These are phyloP conservation scores for Alternaria sp. DNA, from an alignment of 2,329 filamentous ascomycete genomes.

Conservation along the genomic window DNA sequence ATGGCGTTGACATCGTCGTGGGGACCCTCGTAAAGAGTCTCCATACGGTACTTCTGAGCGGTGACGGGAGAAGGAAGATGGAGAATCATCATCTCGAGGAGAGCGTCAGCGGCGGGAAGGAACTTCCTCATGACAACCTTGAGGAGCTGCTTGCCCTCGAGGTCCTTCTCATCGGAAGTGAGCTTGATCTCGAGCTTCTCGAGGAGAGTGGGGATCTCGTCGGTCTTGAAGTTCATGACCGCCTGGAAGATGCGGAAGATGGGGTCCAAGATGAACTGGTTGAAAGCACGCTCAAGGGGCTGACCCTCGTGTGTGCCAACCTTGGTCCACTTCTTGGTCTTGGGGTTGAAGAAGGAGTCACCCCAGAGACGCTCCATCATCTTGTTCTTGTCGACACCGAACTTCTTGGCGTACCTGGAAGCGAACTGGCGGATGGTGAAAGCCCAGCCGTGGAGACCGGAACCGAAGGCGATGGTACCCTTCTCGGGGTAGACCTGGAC, in stretches of 20 bases:
- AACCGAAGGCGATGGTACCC: constrained; percentile 98
- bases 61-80: constrained; percentile 96
- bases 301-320: constrained; percentile 81
- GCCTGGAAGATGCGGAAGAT: constrained; percentile 99
- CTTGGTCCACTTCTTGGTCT: constrained; percentile 99
- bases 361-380: constrained; percentile 99
- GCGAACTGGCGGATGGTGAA: constrained; percentile 99
- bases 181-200: constrained; percentile 98
- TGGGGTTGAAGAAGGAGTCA: constrained; percentile 99
- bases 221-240: constrained; percentile 99
- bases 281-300: constrained; percentile 96
- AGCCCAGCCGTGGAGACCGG: constrained; percentile 99
- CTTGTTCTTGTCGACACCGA: constrained; percentile 99
- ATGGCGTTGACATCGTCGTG: constrained; percentile 89
- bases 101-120: constrained; percentile 95
- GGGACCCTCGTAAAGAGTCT: constrained; percentile 99
- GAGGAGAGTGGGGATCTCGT: constrained; percentile 81
- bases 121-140: constrained; percentile 99
- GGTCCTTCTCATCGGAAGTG: constrained; percentile 80
- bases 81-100: constrained; percentile 99
- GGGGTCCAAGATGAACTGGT: constrained; percentile 98
- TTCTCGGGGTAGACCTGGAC: constrained; percentile 98
- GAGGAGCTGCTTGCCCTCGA: constrained; percentile 96
- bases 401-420: constrained; percentile 97
- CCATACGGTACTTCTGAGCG: constrained; percentile 95